phyloP scores from a whole-genome alignment of 1,284 basidiomycete genomes.

The Cutaneotrichosporon spelunceum region DNA sequence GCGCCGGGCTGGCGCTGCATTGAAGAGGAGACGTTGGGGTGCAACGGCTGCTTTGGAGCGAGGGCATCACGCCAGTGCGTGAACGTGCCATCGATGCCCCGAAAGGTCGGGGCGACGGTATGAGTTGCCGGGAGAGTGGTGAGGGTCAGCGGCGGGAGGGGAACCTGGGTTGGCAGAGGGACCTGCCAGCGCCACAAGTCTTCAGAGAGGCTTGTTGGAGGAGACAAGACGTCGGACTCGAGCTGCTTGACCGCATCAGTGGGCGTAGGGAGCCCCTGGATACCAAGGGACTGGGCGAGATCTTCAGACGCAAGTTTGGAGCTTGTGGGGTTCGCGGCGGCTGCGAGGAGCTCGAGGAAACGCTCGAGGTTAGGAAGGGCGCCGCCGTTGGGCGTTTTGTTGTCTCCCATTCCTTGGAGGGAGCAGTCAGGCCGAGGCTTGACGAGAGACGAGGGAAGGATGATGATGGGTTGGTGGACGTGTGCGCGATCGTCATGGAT shows the following conservation, averaged over 20 bases:
- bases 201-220: slow-evolving; percentile 37
- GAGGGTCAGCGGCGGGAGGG: slow-evolving; percentile 58
- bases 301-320: slow-evolving; percentile 31
- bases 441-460: background rate
- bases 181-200: slow-evolving; percentile 47
- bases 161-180: slow-evolving; percentile 36
- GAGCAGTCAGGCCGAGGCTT: background rate
- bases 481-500: no score
- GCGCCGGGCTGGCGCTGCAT: slow-evolving; percentile 77
- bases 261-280: slow-evolving; percentile 29
- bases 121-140: slow-evolving; percentile 73
- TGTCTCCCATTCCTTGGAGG: background rate
- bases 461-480: background rate
- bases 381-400: background rate
- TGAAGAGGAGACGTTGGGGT: slow-evolving; percentile 71
- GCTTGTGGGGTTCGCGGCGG: slow-evolving; percentile 27
- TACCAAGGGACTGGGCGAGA: slow-evolving; percentile 36
- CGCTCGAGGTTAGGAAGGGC: background rate
- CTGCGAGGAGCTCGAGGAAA: slow-evolving; percentile 29
- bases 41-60: slow-evolving; percentile 55
- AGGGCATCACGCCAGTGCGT: slow-evolving; percentile 69
- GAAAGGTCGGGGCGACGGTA: slow-evolving; percentile 67
- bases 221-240: slow-evolving; percentile 41
- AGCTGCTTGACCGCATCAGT: slow-evolving; percentile 30
- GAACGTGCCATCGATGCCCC: slow-evolving; percentile 74